These are phyloP conservation scores for Zygosaccharomyces lentus DNA, from an alignment of 805 yeast genomes.

Conservation along the genomic window DNA sequence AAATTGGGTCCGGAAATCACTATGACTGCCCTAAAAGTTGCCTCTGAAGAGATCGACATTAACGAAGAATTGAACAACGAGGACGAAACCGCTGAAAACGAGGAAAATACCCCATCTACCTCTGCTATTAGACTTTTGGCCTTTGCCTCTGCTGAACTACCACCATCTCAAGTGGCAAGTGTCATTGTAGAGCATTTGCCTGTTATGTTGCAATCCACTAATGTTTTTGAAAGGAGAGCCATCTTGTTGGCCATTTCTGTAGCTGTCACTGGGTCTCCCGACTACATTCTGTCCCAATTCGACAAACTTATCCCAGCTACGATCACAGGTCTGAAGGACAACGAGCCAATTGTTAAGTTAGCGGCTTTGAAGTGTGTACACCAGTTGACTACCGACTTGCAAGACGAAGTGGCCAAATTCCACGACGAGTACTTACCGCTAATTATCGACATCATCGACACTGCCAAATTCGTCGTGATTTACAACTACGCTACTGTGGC, in stretches of 20 bases:
- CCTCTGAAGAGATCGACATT: slow-evolving; percentile 78
- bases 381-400: slow-evolving; percentile 76
- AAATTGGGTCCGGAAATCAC: slow-evolving; percentile 82
- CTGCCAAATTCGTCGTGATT: slow-evolving; percentile 74
- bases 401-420: slow-evolving; percentile 76
- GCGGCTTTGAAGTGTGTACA: slow-evolving; percentile 82
- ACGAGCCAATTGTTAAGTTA: slow-evolving; percentile 68
- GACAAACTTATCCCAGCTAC: slow-evolving; percentile 68
- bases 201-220: slow-evolving; percentile 53
- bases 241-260: slow-evolving; percentile 77
- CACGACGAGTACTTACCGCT: slow-evolving; percentile 82
- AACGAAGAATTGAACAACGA: slow-evolving; percentile 71
- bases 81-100: slow-evolving; percentile 89
- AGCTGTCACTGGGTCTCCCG: slow-evolving; percentile 92
- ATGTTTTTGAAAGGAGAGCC: slow-evolving; percentile 80
- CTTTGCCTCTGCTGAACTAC: slow-evolving; percentile 73
- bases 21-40: slow-evolving; percentile 65
- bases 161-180: slow-evolving; percentile 85
- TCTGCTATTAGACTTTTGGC: slow-evolving; percentile 79
- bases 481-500: slow-evolving; percentile 90
- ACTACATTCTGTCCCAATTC: slow-evolving; percentile 72
- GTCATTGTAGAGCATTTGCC: slow-evolving; percentile 69
- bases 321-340: slow-evolving; percentile 71
- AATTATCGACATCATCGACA: slow-evolving; percentile 80
- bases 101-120: slow-evolving; percentile 75